Evolutionary conservation across 2,329 filamentous ascomycete species (phyloP).

Genomic region (Monosporascus sp.): DNA sequence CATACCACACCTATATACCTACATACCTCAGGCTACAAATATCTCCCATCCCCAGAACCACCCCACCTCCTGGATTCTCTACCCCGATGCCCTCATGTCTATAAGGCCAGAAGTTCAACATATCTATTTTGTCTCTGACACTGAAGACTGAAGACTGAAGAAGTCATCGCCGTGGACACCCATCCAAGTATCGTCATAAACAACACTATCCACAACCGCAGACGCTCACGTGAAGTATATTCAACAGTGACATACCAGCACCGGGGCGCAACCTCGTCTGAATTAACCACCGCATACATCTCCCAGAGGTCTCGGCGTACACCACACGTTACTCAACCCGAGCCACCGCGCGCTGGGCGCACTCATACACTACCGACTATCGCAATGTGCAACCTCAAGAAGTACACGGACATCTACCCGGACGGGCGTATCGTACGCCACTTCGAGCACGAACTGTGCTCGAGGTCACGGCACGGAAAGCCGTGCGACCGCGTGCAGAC

Average conservation of each 20-base stretch:
- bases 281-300: conserved; percentile 6
- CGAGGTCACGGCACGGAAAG: conserved; percentile 31
- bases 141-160: conserved; percentile 9
- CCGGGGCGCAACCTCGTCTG: conserved; percentile 6
- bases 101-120: conserved; percentile 13
- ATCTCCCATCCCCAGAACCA: conserved; percentile 1
- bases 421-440: conserved; percentile 36
- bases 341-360: conserved; percentile 18
- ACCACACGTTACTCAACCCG: conserved; percentile 17
- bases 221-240: conserved; percentile 8
- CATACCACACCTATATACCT: not conserved
- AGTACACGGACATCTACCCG: conserved; percentile 41
- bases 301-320: conserved; percentile 8
- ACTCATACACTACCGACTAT: conserved; percentile 21
- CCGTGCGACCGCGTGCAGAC: conserved; percentile 37
- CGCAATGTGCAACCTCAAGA: conserved; percentile 44
- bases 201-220: conserved; percentile 17
- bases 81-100: conserved; percentile 17
- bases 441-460: conserved; percentile 30
- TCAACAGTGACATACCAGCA: conserved; percentile 10
- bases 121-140: conserved; percentile 13
- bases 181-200: conserved; percentile 19
- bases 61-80: conserved; percentile 2
- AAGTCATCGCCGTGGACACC: conserved; percentile 16
- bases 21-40: not conserved